phyloP scores from a whole-genome alignment of 495 filamentous ascomycete genomes.

The Parathielavia appendiculata region DNA sequence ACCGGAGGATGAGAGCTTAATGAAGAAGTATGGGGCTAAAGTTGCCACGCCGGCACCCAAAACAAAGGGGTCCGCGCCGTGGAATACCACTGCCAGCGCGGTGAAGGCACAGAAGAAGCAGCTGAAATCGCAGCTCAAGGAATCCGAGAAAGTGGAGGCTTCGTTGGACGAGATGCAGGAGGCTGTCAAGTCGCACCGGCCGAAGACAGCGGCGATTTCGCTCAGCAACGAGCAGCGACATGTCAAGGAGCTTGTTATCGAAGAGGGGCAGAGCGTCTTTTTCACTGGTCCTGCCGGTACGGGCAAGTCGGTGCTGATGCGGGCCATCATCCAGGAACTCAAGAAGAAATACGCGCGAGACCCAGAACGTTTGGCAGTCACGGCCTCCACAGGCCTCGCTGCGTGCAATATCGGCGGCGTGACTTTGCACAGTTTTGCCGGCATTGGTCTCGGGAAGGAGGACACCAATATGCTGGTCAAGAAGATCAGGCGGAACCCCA shows the following conservation, averaged over 20 bases:
- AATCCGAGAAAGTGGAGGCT: constrained; percentile 29
- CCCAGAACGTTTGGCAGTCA: constrained; percentile 80
- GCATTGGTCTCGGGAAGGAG: constrained; percentile 94
- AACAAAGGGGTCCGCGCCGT: constrained; percentile 43
- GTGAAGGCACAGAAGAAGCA: constrained; percentile 78
- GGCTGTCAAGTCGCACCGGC: constrained; percentile 29
- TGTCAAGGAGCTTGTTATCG: constrained; percentile 74
- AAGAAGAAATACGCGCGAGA: constrained; percentile 69
- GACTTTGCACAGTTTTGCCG: constrained; percentile 91
- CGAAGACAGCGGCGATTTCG: constrained; percentile 55
- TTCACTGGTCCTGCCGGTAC: constrained; percentile 97
- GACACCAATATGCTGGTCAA: constrained; percentile 73
- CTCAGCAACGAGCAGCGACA: constrained; percentile 81
- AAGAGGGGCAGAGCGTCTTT: constrained; percentile 81
- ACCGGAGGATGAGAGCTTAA: constrained; percentile 28
- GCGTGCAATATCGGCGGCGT: constrained; percentile 96
- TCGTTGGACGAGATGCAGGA: constrained; percentile 31
- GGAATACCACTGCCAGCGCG: constrained; percentile 78
- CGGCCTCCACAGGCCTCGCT: constrained; percentile 90
- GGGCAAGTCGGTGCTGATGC: constrained; percentile 92
- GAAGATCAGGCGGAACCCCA: constrained; percentile 84
- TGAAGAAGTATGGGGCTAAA: constrained; percentile 25
- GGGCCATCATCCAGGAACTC: constrained; percentile 77
- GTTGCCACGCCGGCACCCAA: constrained; percentile 35
- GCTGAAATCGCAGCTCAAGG: constrained; percentile 56